Base-by-base conservation (phyloP, 192 early-diverging fungal genomes). In the Dissophora ornata region DNA sequence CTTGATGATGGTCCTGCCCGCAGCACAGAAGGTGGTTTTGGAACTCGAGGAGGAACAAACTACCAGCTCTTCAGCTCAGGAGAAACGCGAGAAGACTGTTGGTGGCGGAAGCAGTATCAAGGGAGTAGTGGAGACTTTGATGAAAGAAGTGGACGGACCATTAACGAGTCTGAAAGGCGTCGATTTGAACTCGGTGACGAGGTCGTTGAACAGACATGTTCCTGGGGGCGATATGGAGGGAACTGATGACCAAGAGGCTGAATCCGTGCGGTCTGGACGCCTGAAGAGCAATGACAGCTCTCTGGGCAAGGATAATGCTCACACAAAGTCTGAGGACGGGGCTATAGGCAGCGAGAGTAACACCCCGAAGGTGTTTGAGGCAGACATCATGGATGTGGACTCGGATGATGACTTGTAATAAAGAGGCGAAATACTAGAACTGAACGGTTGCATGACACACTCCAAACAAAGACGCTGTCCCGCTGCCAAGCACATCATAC, bases 111-210 rank as follows among this genome's bases (percentile, higher is more conserved):
- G 32, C 11, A 54, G 44, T 24, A 38, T 28, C 22, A 54, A 28
- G 25, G 44, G 33, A 3, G 59, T 55, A 5, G 34, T 74, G 1
- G 22, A 52, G 15, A 45, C 55, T 4, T 28, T 74, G 47, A 40
- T 65, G 56, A 45, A 49, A 7, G 22, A 53, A 12, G 22, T 34
- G 33, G 57, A 65, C 32, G 69, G 58, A 33, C 62, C 62, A 9
- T 44, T 46, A 29, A 63, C 70, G 0, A 60, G 70, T 48, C 38
- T 74, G 16, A 64, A 52, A 48, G 62, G 61, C 25, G 18, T 74
- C 54, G 70, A 74, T 47, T 18, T 74, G 18, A 56, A 74, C 21
- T 65, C 56, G 70, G 55, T 47, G 18, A 65, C 62, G 4, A 52
- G 38, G 22, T 30, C 57, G 10, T 46, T 65, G 48, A 34, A 36